Evolutionary conservation across 495 filamentous ascomycete species (phyloP).

Genomic region (Chaetomidium leptoderma): DNA sequence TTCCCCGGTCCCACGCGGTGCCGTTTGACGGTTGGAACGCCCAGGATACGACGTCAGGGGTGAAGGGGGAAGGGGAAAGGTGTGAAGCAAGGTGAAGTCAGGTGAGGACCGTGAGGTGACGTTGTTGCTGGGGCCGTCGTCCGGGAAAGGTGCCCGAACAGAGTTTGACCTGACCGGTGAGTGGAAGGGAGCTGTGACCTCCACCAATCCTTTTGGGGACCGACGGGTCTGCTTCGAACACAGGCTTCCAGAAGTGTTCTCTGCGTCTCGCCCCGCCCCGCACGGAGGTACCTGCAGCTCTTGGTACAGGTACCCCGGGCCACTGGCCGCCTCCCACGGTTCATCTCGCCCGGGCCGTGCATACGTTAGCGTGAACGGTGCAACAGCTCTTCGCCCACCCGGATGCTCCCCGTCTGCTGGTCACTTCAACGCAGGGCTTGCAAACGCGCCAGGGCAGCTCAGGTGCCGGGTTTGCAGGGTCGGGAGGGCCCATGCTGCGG

Average conservation of each 20-base stretch:
- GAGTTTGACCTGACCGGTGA: constrained; percentile 5
- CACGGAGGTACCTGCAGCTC: constrained; percentile 4
- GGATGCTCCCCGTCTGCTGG: not conserved
- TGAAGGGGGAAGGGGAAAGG: too few species aligned
- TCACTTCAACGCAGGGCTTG: not conserved
- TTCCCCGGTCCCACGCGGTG: constrained; percentile 22
- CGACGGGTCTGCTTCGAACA: too few species aligned
- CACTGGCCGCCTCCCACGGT: not conserved
- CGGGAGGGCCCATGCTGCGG: not conserved
- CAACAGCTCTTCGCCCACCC: not conserved
- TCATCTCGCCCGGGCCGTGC: constrained; percentile 13
- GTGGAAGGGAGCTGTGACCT: not conserved
- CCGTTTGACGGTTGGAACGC: constrained; percentile 17
- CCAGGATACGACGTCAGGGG: constrained; percentile 5
- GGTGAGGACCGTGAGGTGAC: not conserved
- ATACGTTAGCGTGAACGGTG: not conserved
- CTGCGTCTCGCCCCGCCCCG: not conserved
- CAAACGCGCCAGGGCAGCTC: not conserved
- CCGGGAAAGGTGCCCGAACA: not conserved
- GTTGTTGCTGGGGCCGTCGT: not conserved
- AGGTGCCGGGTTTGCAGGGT: not conserved
- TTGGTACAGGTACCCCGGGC: too few species aligned
- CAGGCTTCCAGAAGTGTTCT: constrained; percentile 23
- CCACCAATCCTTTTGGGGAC: constrained; percentile 1
- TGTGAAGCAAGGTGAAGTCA: constrained; percentile 4